These are phyloP conservation scores for Chytriomyces confervae DNA, from an alignment of 192 early-diverging fungal genomes.

Conservation along the genomic window DNA sequence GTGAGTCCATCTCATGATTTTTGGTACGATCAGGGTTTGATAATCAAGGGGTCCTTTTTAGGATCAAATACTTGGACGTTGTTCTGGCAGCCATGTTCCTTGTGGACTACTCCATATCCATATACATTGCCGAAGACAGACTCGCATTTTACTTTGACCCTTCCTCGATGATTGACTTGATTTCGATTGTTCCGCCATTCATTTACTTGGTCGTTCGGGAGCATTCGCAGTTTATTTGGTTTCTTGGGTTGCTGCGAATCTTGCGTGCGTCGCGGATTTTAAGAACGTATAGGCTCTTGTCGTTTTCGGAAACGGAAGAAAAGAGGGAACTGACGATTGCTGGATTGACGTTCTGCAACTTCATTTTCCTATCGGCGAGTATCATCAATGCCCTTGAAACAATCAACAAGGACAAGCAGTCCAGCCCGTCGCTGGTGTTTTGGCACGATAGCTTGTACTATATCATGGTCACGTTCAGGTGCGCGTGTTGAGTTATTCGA, in stretches of 20 bases:
- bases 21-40: not conserved
- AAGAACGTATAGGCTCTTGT: constrained; percentile 56
- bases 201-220: constrained; percentile 56
- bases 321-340: constrained; percentile 56
- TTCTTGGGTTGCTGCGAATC: constrained; percentile 58
- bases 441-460: constrained; percentile 66
- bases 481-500: not conserved
- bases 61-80: constrained; percentile 57
- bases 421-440: constrained; percentile 37
- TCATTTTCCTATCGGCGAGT: constrained; percentile 59
- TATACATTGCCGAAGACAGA: constrained; percentile 63
- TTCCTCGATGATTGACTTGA: constrained; percentile 53
- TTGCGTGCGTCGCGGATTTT: constrained; percentile 58
- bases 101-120: constrained; percentile 51
- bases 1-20: not conserved
- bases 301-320: constrained; percentile 60
- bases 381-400: constrained; percentile 61
- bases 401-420: constrained; percentile 34
- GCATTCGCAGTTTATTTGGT: constrained; percentile 57
- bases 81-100: constrained; percentile 54
- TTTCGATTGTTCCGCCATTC: constrained; percentile 62
- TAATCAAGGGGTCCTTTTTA: not conserved
- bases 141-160: constrained; percentile 58
- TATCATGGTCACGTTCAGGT: constrained; percentile 63
- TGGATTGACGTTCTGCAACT: constrained; percentile 58